Evolutionary conservation across 2,329 filamentous ascomycete genomes (phyloP).

Genomic region (Fusarium oligoseptatum): DNA sequence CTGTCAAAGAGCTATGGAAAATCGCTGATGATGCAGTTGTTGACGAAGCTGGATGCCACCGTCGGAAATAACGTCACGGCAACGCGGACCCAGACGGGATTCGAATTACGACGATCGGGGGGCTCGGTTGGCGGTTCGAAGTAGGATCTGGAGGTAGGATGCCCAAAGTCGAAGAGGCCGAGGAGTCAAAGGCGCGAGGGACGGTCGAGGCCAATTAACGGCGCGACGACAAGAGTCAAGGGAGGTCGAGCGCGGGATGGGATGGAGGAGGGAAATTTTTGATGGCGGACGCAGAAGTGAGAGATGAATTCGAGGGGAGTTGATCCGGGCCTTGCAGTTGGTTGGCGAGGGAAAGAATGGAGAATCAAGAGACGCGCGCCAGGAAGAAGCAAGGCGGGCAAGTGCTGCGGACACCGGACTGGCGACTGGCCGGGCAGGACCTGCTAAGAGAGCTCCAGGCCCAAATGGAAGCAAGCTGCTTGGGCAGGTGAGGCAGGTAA

Average conservation of each 20-base stretch:
- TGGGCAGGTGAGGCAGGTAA: conserved; percentile 23
- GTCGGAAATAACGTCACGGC: conserved; percentile 47
- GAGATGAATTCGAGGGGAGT: conserved; percentile 39
- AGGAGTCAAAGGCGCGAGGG: conserved; percentile 19
- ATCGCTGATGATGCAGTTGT: conserved; percentile 33
- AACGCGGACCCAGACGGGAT: conserved; percentile 27
- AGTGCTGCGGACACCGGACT: not conserved
- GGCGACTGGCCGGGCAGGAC: conserved; percentile 26
- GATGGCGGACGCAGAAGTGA: conserved; percentile 29
- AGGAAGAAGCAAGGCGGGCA: conserved; percentile 41
- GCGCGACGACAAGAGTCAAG: conserved; percentile 31
- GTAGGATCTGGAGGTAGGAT: conserved; percentile 28
- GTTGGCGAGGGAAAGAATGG: conserved; percentile 45
- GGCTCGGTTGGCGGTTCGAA: conserved; percentile 29
- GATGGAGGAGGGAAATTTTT: conserved; percentile 37
- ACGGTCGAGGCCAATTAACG: conserved; percentile 29
- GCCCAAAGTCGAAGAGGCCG: conserved; percentile 17
- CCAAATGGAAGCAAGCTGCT: conserved; percentile 5
- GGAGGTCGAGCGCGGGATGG: conserved; percentile 21
- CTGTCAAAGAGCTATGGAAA: conserved; percentile 21
- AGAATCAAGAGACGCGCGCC: conserved; percentile 39
- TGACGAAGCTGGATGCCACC: conserved; percentile 29
- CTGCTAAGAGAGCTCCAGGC: conserved; percentile 32
- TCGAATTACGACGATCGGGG: conserved; percentile 43
- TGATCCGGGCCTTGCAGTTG: conserved; percentile 36